Percentiles rank a stretch among this genome's conserved stretches.
These are phyloP conservation scores for Gentiana dahurica DNA, from an alignment of 257 asterid genomes.

Conservation along the genomic window DNA sequence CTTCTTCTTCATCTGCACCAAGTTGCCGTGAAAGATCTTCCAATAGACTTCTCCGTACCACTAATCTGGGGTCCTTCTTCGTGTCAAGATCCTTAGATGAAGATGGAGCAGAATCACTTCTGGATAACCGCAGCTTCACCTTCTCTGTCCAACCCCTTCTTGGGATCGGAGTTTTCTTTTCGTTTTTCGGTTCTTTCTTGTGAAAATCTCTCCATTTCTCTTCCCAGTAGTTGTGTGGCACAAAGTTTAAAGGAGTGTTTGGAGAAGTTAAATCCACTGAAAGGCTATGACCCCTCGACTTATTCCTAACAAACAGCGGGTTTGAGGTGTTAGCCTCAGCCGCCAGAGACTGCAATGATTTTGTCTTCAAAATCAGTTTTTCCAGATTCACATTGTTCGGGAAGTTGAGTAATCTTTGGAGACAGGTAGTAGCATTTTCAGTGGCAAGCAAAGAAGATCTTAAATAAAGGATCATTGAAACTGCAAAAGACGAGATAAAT, in stretches of 20 bases:
- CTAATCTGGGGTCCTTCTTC: constrained; percentile 25
- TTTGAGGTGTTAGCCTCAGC: constrained; percentile 45
- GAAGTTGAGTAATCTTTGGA: constrained; percentile 68
- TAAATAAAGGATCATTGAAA: constrained; percentile 72
- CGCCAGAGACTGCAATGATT: constrained; percentile 60
- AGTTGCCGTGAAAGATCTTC: constrained; percentile 56
- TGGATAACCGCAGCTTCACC: constrained; percentile 42
- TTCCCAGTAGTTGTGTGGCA: constrained; percentile 83
- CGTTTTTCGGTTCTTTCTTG: constrained; percentile 44
- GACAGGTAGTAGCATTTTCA: constrained; percentile 76
- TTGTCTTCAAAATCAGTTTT: constrained; percentile 56
- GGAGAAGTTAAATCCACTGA: constrained; percentile 53
- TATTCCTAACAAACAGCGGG: constrained; percentile 29
- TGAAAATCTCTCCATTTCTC: constrained; percentile 83
- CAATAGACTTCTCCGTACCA: constrained; percentile 67
- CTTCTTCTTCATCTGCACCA: constrained; percentile 42
- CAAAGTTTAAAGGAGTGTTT: constrained; percentile 36
- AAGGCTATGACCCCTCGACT: constrained; percentile 55
- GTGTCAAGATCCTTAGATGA: constrained; percentile 30
- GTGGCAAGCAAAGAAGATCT: constrained; percentile 84
- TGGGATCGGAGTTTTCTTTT: constrained; percentile 23
- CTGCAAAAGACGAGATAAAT: constrained; percentile 81
- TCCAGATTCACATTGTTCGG: constrained; percentile 49
- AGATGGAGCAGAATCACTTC: constrained; percentile 58
- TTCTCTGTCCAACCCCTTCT: constrained; percentile 62